Conservation (phyloP, 495 filamentous ascomycete genomes). For the Letharia lupina region DNA sequence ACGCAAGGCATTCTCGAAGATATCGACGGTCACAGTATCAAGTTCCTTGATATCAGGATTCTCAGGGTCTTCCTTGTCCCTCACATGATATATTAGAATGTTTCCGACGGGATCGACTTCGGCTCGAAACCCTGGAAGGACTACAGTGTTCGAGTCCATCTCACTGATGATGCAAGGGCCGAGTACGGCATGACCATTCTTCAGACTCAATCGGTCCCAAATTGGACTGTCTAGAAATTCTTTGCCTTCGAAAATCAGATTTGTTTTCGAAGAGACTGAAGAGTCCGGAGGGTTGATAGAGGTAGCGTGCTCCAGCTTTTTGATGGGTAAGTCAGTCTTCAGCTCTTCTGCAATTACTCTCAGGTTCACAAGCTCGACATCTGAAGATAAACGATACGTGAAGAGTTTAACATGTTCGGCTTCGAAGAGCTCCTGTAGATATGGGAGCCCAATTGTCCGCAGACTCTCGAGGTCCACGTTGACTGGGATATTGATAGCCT, state of each 20-base stretch:
- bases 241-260: constrained; percentile 36
- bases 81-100: constrained; percentile 37
- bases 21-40: constrained; percentile 32
- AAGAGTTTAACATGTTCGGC: constrained; percentile 41
- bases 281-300: constrained; percentile 26
- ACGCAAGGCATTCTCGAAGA: constrained; percentile 38
- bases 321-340: constrained; percentile 34
- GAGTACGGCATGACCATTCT: constrained; percentile 31
- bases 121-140: constrained; percentile 39
- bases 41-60: constrained; percentile 29
- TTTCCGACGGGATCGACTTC: constrained; percentile 40
- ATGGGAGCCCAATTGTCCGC: constrained; percentile 26
- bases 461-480: constrained; percentile 24
- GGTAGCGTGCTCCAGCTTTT: constrained; percentile 28
- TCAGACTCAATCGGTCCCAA: constrained; percentile 40
- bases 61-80: constrained; percentile 21
- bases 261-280: constrained; percentile 25
- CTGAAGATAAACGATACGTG: constrained; percentile 36
- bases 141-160: constrained; percentile 45
- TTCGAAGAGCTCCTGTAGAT: constrained; percentile 35
- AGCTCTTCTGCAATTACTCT: constrained; percentile 38
- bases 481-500: constrained; percentile 40
- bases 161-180: constrained; percentile 43
- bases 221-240: constrained; percentile 32
- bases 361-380: constrained; percentile 41